Percentiles rank a stretch among this genome's conserved stretches.
phyloP scores from a whole-genome alignment of 2,329 filamentous ascomycete genomes.

The Colletotrichum lindemuthianum region DNA sequence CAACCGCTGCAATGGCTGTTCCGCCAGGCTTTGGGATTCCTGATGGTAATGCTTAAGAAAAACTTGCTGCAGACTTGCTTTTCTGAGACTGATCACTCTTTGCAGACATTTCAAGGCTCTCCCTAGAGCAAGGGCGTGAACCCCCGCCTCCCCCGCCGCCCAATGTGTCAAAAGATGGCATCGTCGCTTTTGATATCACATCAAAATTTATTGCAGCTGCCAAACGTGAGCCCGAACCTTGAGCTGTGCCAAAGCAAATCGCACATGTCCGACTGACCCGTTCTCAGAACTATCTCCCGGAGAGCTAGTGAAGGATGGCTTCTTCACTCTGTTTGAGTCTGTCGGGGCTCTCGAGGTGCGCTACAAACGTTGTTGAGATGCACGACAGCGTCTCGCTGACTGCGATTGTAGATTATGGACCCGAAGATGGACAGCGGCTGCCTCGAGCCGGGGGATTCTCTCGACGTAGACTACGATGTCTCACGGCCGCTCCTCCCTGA shows the following conservation, averaged over 20 bases:
- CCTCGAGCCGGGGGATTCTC: slow-evolving; percentile 78
- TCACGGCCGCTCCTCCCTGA: slow-evolving; percentile 73
- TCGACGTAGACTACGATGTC: slow-evolving; percentile 86
- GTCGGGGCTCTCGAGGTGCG: slow-evolving; percentile 84
- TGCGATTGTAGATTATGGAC: slow-evolving; percentile 84
- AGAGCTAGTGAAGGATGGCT: slow-evolving; percentile 91
- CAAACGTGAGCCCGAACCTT: slow-evolving; percentile 53
- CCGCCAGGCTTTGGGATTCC: slow-evolving; percentile 45
- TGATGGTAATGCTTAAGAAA: slow-evolving; percentile 44
- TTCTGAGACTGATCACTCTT: slow-evolving; percentile 19
- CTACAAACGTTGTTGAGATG: background rate
- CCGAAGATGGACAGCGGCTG: slow-evolving; percentile 98
- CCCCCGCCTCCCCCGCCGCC: slow-evolving; percentile 49
- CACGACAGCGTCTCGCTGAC: slow-evolving; percentile 9
- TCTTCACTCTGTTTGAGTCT: slow-evolving; percentile 93
- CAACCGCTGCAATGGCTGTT: slow-evolving; percentile 24
- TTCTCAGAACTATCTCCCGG: slow-evolving; percentile 77
- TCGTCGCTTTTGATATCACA: slow-evolving; percentile 69
- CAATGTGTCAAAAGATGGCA: slow-evolving; percentile 56
- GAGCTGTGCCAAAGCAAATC: background rate
- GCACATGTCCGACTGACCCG: slow-evolving; percentile 38
- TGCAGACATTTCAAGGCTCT: slow-evolving; percentile 54
- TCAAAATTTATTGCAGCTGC: slow-evolving; percentile 63
- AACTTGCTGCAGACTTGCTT: background rate
- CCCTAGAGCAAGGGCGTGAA: slow-evolving; percentile 48